Base-by-base conservation (phyloP, 768 basidiomycete genomes). In the Lactarius psammicola region DNA sequence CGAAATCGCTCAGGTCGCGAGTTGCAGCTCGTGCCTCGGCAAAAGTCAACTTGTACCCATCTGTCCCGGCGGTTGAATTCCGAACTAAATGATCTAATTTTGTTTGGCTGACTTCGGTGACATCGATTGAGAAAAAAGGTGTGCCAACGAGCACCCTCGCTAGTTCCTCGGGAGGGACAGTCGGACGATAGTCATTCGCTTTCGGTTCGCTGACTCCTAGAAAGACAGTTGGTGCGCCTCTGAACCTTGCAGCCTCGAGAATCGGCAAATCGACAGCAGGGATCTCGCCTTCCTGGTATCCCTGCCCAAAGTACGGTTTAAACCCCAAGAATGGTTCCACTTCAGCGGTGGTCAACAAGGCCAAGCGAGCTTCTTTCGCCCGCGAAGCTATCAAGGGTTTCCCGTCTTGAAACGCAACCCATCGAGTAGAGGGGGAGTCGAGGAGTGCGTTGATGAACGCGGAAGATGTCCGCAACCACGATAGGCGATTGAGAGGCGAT, bases 51-150 rank as follows among this genome's bases (percentile, higher is more conserved):
- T 72, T 72, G 64, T 74, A 72, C 15, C 80, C 83, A 40, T 78
- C 75, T 71, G 74, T 77, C 56, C 71, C 73, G 1, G 70, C 70
- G 68, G 80, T 69, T 49, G 80, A 63, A 67, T 73, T 64, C 72
- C 81, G 76, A 56, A 84, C 72, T 8, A 82, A 73, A 17, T 75
- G 75, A 10, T 82, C 77, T 38, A 88, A 73, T 38, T 76, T 70
- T 65, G 77, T 68, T 53, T 86, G 71, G 6, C 80, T 80, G 26
- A 84, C 74, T 61, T 85, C 81, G 30, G 80, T 81, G 2, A 93
- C 78, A 72, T 97, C 94, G 66, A 97, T 69, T 0, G 94, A 81
- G 74, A 97, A 98, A 75, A 89, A 95, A 0, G 93, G 87, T 2
- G 82, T 87, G n/a, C 95, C 96, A 34, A 88, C 76, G 30, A 95